Conservation (phyloP, 176 grass and related monocot species). For the Puya raimondii region DNA sequence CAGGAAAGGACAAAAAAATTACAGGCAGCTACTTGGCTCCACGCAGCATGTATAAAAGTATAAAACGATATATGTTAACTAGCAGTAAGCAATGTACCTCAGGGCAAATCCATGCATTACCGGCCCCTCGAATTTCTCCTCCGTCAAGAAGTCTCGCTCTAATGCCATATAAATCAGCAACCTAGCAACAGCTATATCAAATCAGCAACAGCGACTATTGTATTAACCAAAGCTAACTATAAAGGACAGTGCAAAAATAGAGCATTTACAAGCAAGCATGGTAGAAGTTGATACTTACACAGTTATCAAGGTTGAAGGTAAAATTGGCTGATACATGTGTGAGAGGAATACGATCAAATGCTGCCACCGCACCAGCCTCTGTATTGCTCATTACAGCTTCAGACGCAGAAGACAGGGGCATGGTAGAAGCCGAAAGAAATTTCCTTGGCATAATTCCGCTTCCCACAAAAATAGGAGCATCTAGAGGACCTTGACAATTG, state of each 20-base stretch:
- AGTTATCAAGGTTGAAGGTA: slow-evolving; percentile 95
- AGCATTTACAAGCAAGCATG: background rate
- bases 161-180: slow-evolving; percentile 98
- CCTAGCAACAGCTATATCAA: slow-evolving; percentile 28
- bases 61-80: background rate
- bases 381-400: slow-evolving; percentile 93
- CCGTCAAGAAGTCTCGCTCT: slow-evolving; percentile 93
- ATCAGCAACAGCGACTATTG: background rate
- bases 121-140: slow-evolving; percentile 97
- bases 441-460: slow-evolving; percentile 97
- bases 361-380: slow-evolving; percentile 91
- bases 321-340: slow-evolving; percentile 95
- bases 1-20: too few species aligned
- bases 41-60: background rate
- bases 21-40: too few species aligned
- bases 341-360: slow-evolving; percentile 94
- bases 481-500: slow-evolving; percentile 96
- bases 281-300: slow-evolving; percentile 39
- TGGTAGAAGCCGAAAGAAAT: slow-evolving; percentile 57
- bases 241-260: background rate
- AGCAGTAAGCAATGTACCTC: slow-evolving; percentile 46
- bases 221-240: background rate
- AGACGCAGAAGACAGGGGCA: slow-evolving; percentile 82
- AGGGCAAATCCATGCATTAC: slow-evolving; percentile 91
- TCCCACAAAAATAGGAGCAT: slow-evolving; percentile 94